A percentile compares a stretch with the other conserved stretches of the same genome.
Evolutionary conservation across 2,329 filamentous ascomycete species (phyloP).

Genomic region (Cercospora brassicicola): DNA sequence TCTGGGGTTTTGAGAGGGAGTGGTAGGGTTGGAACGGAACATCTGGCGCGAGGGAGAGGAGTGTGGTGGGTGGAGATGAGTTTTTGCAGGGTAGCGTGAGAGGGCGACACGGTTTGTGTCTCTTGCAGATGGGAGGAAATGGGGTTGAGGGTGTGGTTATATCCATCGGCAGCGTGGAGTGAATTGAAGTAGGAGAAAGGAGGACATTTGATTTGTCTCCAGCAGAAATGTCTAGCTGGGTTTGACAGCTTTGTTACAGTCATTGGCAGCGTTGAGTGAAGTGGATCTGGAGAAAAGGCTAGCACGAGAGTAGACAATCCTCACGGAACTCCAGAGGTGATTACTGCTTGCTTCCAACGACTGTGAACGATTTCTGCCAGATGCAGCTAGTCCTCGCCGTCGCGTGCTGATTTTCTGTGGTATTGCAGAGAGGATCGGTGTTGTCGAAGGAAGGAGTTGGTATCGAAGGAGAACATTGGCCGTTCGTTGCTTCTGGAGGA

Average conservation of each 20-base stretch:
- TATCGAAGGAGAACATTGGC: neutral
- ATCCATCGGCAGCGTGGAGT: neutral
- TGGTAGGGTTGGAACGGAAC: neutral
- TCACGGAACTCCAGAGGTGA: too few species aligned
- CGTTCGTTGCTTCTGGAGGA: neutral
- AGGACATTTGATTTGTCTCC: too few species aligned
- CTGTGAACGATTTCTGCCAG: neutral
- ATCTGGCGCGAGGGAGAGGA: neutral
- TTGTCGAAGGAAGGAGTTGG: neutral
- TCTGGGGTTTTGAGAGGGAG: neutral
- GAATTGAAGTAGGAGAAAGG: neutral
- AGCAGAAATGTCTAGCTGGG: neutral
- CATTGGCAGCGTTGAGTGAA: neutral
- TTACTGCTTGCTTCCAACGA: neutral
- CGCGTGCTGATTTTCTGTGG: neutral
- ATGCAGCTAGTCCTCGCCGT: neutral
- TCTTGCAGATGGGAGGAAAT: neutral
- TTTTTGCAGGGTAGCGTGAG: too few species aligned
- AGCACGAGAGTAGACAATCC: neutral
- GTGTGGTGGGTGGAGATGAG: too few species aligned
- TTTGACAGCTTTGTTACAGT: rapidly evolving
- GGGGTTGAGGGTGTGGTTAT: neutral
- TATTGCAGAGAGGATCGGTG: neutral
- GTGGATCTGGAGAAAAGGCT: neutral
- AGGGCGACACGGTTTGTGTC: neutral